Conservation (phyloP, 208 protist species). For the Strigomonas culicis region DNA sequence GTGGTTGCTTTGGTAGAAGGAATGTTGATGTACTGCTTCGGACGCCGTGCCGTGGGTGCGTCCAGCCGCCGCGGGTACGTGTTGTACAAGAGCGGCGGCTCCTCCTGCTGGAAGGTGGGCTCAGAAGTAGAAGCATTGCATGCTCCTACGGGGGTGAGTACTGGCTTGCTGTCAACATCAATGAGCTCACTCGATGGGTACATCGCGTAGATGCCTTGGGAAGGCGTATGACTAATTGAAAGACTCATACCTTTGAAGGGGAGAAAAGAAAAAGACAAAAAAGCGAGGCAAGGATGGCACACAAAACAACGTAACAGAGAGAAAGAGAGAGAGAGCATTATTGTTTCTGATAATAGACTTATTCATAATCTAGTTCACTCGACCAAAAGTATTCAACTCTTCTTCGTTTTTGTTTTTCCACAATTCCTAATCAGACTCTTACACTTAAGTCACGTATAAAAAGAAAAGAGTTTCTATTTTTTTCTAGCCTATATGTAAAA, state of each 20-base stretch:
- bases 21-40: neutral
- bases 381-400: neutral
- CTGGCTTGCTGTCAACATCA: no score
- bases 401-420: neutral
- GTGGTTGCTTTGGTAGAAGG: neutral
- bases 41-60: neutral
- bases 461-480: constrained; percentile 2
- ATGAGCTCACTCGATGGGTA: neutral
- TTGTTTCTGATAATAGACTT: neutral
- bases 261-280: constrained; percentile 8
- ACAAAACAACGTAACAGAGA: constrained; percentile 5
- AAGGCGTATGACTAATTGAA: neutral
- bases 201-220: no score
- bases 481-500: no score
- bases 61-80: neutral
- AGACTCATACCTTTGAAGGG: neutral
- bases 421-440: neutral
- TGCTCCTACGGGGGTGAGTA: neutral
- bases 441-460: neutral
- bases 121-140: neutral
- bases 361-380: neutral
- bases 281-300: neutral
- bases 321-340: neutral
- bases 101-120: neutral
- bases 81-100: neutral